Conservation (phyloP, 2,329 filamentous ascomycete species). For the Fusarium udum region DNA sequence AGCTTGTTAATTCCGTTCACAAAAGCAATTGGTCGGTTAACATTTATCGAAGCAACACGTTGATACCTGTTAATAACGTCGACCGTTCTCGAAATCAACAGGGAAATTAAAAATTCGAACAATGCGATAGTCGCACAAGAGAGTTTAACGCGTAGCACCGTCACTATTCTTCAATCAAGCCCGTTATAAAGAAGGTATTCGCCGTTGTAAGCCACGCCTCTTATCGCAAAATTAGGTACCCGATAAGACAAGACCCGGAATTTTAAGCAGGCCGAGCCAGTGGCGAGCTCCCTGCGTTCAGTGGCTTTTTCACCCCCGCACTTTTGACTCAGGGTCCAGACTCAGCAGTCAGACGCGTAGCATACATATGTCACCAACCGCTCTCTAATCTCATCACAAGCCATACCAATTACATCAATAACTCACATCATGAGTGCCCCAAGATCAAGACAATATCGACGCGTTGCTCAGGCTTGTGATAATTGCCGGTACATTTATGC, state of each 20-base stretch:
- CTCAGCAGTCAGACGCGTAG: neutral
- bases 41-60: too few species aligned
- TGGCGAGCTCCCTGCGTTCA: neutral
- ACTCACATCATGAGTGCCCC: neutral
- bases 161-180: too few species aligned
- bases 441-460: constrained; percentile 18
- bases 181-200: neutral
- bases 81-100: too few species aligned
- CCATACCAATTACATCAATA: rapidly evolving
- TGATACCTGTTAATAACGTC: neutral
- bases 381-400: too few species aligned
- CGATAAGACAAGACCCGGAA: neutral
- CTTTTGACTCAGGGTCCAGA: neutral
- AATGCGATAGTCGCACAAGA: too few species aligned
- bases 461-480: constrained; percentile 19
- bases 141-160: rapidly evolving
- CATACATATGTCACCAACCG: neutral
- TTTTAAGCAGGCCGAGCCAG: neutral
- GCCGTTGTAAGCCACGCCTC: neutral
- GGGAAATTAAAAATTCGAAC: too few species aligned
- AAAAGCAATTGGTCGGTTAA: too few species aligned
- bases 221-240: neutral
- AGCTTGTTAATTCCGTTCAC: too few species aligned
- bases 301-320: neutral
- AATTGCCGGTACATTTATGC: constrained; percentile 13